phyloP scores from a whole-genome alignment of 2,329 filamentous ascomycete genomes.

The Hymenoscyphus scutula region DNA sequence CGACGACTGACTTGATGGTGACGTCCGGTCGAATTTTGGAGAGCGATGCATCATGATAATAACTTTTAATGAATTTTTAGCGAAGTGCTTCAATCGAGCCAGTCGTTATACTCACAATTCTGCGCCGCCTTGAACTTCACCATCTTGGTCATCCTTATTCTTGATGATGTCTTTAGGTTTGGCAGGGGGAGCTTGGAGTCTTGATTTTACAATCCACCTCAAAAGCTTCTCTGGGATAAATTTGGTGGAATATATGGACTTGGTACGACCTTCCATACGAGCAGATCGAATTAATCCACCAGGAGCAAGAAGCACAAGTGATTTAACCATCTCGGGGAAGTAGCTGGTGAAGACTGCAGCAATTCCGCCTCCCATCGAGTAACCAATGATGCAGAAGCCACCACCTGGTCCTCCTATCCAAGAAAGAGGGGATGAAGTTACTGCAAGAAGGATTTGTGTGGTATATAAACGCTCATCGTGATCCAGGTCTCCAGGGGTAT shows the following conservation, averaged over 20 bases:
- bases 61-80: too few species aligned
- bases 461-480: slow-evolving; percentile 63
- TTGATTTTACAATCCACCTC: neutral
- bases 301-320: neutral
- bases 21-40: too few species aligned
- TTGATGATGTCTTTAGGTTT: too few species aligned
- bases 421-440: slow-evolving; percentile 56
- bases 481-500: slow-evolving; percentile 56
- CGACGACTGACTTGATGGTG: neutral
- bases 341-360: neutral
- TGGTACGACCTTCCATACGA: neutral
- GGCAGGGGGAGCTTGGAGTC: too few species aligned
- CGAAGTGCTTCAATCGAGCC: too few species aligned
- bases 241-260: neutral
- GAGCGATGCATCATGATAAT: too few species aligned
- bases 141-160: too few species aligned
- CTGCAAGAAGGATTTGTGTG: slow-evolving; percentile 59
- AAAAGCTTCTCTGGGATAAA: neutral
- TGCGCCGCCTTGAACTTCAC: too few species aligned
- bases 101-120: too few species aligned
- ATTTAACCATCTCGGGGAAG: neutral
- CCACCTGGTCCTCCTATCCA: slow-evolving; percentile 41
- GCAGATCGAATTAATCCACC: neutral
- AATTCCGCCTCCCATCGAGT: neutral
- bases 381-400: neutral